Evolutionary conservation across 139 green algal species (phyloP), one percentile per base, ranked within the genome.

Genomic region (Limnomonas spitsbergensis): DNA sequence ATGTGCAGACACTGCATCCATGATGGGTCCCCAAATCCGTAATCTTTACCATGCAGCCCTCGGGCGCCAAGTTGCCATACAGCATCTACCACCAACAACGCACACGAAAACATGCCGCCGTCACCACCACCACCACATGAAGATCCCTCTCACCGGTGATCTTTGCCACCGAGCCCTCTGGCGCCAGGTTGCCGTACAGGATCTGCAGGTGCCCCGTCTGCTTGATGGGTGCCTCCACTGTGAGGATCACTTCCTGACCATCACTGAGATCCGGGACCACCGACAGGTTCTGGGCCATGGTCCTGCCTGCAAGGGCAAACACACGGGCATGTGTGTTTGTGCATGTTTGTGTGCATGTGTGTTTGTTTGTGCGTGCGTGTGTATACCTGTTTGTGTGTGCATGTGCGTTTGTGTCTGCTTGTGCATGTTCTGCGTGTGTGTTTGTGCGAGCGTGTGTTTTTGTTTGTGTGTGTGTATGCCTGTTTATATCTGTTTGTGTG

Each of bases 31-130:
- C 98, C 80, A 82, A 83, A 79, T 96, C 96, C 0, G 96, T 99
- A 86, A 99, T 99, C 91, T 99, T 99, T 35, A 91, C 96, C 35
- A 99, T 95, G 34, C 87, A 94, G 35, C 96, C 96, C 78, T 95
- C 91, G 7, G 93, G 93, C 0, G 94, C 92, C 29, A 98, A 75
- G 85, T 97, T 97, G 66, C 94, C 94, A 82, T 98, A 97, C 54
- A 98, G 80, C 69, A 95, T 95, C 88, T 97, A 90, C 52, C n/a
- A n/a, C n/a, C n/a, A n/a, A n/a, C n/a, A n/a, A n/a, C n/a, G n/a
- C n/a, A n/a, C n/a, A n/a, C n/a, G n/a, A n/a, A n/a, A n/a, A n/a
- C n/a, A n/a, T n/a, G n/a, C n/a, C n/a, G n/a, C n/a, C n/a, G n/a
- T n/a, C n/a, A n/a, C n/a, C n/a, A n/a, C n/a, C n/a, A n/a, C n/a